Evolutionary conservation across 257 asterid genomes (phyloP).

Genomic region (Hygrophila difformis): DNA sequence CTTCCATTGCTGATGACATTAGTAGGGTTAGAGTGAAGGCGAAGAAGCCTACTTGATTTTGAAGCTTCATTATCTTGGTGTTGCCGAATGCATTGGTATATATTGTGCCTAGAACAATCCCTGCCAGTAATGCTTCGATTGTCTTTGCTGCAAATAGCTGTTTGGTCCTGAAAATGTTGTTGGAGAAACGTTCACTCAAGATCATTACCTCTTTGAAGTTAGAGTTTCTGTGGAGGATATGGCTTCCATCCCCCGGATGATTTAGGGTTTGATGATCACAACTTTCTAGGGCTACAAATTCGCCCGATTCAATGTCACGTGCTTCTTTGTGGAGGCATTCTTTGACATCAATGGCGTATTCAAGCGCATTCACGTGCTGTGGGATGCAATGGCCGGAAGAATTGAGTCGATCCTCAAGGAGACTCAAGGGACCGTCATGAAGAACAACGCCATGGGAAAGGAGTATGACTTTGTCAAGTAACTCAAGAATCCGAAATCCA

Average conservation of each 20-base stretch:
- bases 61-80: slow-evolving; percentile 29
- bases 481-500: slow-evolving; percentile 59
- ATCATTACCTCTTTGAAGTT: slow-evolving; percentile 37
- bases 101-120: slow-evolving; percentile 56
- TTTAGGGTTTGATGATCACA: slow-evolving; percentile 6
- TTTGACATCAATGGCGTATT: slow-evolving; percentile 54
- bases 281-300: slow-evolving; percentile 22
- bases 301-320: neutral
- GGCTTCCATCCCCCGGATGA: slow-evolving; percentile 9
- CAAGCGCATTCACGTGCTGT: slow-evolving; percentile 56
- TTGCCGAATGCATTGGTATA: slow-evolving; percentile 33
- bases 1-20: slow-evolving; percentile 77
- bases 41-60: slow-evolving; percentile 61
- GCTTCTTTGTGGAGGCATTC: slow-evolving; percentile 20
- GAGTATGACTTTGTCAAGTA: slow-evolving; percentile 51
- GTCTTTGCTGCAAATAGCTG: slow-evolving; percentile 54
- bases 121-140: slow-evolving; percentile 49
- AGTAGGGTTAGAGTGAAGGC: slow-evolving; percentile 66
- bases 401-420: slow-evolving; percentile 43
- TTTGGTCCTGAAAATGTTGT: slow-evolving; percentile 53
- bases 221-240: slow-evolving; percentile 31
- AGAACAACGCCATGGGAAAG: slow-evolving; percentile 46
- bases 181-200: slow-evolving; percentile 47
- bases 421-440: slow-evolving; percentile 49
- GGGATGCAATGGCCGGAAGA: slow-evolving; percentile 49